Evolutionary conservation across 225 moss, liverwort and hornwort genomes (phyloP), one percentile per base, ranked within the genome.

Genomic region (Polytrichum formosum): DNA sequence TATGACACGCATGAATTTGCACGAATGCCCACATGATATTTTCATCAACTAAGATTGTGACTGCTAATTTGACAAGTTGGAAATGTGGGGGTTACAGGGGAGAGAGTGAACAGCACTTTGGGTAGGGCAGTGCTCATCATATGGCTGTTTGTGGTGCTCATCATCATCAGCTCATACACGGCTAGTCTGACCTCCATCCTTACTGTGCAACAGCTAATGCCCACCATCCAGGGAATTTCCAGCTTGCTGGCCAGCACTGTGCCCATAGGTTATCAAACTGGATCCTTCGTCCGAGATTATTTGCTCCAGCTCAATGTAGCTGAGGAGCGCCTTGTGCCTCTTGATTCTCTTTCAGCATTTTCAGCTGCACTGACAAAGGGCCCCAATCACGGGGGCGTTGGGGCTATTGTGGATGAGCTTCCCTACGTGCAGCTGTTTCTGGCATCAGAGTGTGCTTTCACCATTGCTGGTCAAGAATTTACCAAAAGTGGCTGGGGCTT

Each of bases 401-500:
- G 93, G 16, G 96, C 93, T 22, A 92, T 97, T 81, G 96, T 97
- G 54, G 93, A 97, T 25, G 96, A 97, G 60, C 74, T 97, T 19
- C 96, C 96, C 6, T 94, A 97, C 35, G 80, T 97, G 46, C 87
- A 97, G 73, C 25, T 94, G 18, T 97, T 97, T 72, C 35, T 93
- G 35, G 73, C 84, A 13, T 84, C 85, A 0, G 83, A 92, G 58
- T 97, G 96, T 70, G 79, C 74, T 2, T 97, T 77, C 55, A 89
- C 85, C 28, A 97, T 94, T 64, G 89, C 93, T 2, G 96, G 96
- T 54, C 93, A 97, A 76, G 96, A 97, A 75, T 97, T 97, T 70
- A 93, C 92, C 1, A 93, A 91, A 66, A 92, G 93, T 78, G 96
- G 96, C 27, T 97, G 93, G 96, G 96, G 96, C 63, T 97, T 97